Base-by-base conservation (phyloP, 352 stramenopile species). In the Globisporangium megalacanthum region DNA sequence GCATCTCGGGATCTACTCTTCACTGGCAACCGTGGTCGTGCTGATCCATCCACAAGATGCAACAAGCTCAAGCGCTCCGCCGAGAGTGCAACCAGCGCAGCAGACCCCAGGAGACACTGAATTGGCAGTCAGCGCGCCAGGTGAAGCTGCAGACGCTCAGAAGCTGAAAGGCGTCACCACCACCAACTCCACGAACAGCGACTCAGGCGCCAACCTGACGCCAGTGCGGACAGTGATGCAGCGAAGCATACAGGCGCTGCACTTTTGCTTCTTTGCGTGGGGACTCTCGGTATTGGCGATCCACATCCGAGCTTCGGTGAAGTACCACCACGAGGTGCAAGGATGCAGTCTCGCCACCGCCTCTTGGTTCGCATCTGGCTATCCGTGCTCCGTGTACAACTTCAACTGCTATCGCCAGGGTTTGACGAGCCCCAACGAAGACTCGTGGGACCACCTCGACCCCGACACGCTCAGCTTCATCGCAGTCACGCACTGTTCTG, bases 261-360 rank as follows among this genome's bases (percentile, higher is more conserved):
- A 72, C 15, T 5, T 64, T 15, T 62, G 66, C 31, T 75, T 75
- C 50, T 31, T 65, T 29, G 49, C 39, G 13, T 71, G 64, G 67
- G 60, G 67, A 1, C 17, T 65, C 36, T 56, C 47, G 0, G 17
- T 75, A 0, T 42, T 72, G 5, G 51, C 13, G 1, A 45, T 69
- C 2, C 63, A 72, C 37, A 6, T 64, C 0, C 56, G 58, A 10
- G 57, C 64, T 10, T 1, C 33, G 49, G 15, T 49, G 20, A 6
- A 25, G 25, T 29, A 39, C 7, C 33, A 42, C 7, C 2, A 49
- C 6, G 10, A 19, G 8, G 56, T 56, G 14, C 1, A 25, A 6
- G 41, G 49, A 3, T 57, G 56, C 22, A 39, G 14, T n/a, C 49
- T 47, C 31, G n/a, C 22, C 25, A 39, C 31, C 0, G 8, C n/a